These are phyloP conservation scores for Seiridium unicorne DNA, from an alignment of 2,329 filamentous ascomycete species.

Conservation along the genomic window DNA sequence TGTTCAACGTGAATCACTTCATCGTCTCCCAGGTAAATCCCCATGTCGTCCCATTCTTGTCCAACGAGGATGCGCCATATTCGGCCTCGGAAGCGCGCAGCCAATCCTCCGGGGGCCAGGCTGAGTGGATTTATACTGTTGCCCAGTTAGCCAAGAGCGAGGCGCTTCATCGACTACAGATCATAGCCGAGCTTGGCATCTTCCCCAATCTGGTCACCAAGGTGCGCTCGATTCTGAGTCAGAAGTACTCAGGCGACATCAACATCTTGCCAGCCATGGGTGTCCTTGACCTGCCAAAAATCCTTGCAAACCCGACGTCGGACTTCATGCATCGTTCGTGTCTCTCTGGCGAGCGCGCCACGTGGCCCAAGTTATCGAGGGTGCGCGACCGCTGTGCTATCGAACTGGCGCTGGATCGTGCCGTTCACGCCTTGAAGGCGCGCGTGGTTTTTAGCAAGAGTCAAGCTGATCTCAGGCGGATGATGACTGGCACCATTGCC, in stretches of 20 bases:
- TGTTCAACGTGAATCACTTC: slow-evolving; percentile 98
- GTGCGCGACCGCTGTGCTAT: slow-evolving; percentile 87
- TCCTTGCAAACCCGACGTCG: slow-evolving; percentile 79
- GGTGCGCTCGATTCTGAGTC: slow-evolving; percentile 75
- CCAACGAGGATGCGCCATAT: slow-evolving; percentile 65
- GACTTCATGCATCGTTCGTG: slow-evolving; percentile 85
- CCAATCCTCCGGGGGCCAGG: slow-evolving; percentile 35
- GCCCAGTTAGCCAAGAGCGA: slow-evolving; percentile 77
- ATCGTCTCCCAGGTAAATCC: slow-evolving; percentile 97
- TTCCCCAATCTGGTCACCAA: slow-evolving; percentile 80
- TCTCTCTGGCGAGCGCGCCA: slow-evolving; percentile 77
- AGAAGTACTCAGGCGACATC: slow-evolving; percentile 93
- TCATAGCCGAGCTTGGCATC: slow-evolving; percentile 76
- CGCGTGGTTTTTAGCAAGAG: slow-evolving; percentile 68
- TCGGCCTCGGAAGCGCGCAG: slow-evolving; percentile 27
- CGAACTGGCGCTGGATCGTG: slow-evolving; percentile 77
- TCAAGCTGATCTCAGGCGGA: slow-evolving; percentile 56
- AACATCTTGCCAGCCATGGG: slow-evolving; percentile 84
- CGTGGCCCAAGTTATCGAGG: slow-evolving; percentile 85
- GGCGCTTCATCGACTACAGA: slow-evolving; percentile 75
- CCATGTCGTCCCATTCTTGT: slow-evolving; percentile 83
- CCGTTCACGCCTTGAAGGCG: slow-evolving; percentile 67
- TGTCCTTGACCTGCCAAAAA: slow-evolving; percentile 69
- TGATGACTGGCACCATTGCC: slow-evolving; percentile 34
- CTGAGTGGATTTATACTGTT: slow-evolving; percentile 63